Evolutionary conservation across 2,329 filamentous ascomycete genomes (phyloP), one percentile per base, ranked within the genome.

Genomic region (Cucurbitaria berberidis): DNA sequence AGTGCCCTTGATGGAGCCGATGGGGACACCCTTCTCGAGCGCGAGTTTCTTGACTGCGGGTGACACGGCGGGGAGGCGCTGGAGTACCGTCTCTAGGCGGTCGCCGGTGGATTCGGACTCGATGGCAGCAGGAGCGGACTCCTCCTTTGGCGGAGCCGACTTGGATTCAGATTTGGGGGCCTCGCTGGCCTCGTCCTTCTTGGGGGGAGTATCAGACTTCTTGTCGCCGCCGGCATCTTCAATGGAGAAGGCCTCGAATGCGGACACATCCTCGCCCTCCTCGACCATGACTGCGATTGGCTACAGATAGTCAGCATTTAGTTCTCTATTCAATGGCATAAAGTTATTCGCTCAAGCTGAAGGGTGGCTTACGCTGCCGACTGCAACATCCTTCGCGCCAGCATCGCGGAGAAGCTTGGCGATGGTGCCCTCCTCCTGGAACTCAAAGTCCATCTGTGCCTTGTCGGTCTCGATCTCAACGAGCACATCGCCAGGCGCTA

Each of bases 401-500:
- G 89, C 88, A 40, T 96, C 90, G 81, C 92, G 95, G 73, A 99
- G 82, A 61, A 98, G 85, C 85, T 96, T 96, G 71, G 95, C 93
- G 66, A 99, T 84, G 56, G 96, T 85, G 82, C 93, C 95, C 76
- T 98, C 95, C 73, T 99, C 95, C 80, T 99, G 95, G 80, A 96
- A 98, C 80, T 99, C 95, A 77, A 99, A 98, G 82, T 99, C 95
- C 95, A 99, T 99, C 82, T 98, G 95, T 62, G 95, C 95, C 85
- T 99, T 99, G 81, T 99, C 95, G 69, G 95, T 99, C 85, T 99
- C 95, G 72, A 98, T 96, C 84, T 96, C 93, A 66, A 96, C 93
- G 67, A 99, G 82, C 41, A 99, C 95, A 76, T 99, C 95, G 76
- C 95, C 95, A 46, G 96, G 93, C 53, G 86, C 82, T 76, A 99